These are phyloP conservation scores for Raffaelea ambrosiae DNA, from an alignment of 2,329 filamentous ascomycete species.

Conservation along the genomic window DNA sequence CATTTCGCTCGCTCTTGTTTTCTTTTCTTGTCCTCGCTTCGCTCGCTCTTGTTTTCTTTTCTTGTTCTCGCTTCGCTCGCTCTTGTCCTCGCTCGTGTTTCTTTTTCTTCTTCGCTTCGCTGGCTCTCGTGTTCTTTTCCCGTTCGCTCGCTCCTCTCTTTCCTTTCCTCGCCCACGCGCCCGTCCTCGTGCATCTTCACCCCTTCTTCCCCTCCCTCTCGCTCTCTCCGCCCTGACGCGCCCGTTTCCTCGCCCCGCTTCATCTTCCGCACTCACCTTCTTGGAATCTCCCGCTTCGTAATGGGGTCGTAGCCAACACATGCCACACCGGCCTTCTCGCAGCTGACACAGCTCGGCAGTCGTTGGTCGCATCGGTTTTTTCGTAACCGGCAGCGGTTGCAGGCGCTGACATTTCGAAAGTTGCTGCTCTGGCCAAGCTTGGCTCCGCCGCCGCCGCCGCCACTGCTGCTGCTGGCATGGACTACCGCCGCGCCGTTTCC, in stretches of 20 bases:
- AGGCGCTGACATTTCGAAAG: slow-evolving; percentile 86
- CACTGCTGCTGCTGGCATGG: slow-evolving; percentile 18
- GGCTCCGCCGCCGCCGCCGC: slow-evolving; percentile 18
- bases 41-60: no score
- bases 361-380: slow-evolving; percentile 96
- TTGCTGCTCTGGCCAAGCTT: slow-evolving; percentile 53
- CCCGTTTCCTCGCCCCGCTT: no score
- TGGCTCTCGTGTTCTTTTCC: neutral
- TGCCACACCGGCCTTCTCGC: slow-evolving; percentile 83
- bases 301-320: slow-evolving; percentile 97
- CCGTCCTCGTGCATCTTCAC: no score
- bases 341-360: slow-evolving; percentile 81
- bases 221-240: no score
- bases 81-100: no score
- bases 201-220: no score
- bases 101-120: neutral
- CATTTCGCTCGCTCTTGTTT: no score
- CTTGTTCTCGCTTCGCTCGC: no score
- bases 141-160: neutral
- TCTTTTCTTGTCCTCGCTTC: no score
- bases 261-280: slow-evolving; percentile 54
- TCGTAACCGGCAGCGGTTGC: slow-evolving; percentile 81
- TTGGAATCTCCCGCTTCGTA: slow-evolving; percentile 88
- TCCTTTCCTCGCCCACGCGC: neutral
- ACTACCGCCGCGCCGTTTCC: neutral